phyloP scores from a whole-genome alignment of 2,329 filamentous ascomycete species.

The Coniosporium tulheliwenetii region DNA sequence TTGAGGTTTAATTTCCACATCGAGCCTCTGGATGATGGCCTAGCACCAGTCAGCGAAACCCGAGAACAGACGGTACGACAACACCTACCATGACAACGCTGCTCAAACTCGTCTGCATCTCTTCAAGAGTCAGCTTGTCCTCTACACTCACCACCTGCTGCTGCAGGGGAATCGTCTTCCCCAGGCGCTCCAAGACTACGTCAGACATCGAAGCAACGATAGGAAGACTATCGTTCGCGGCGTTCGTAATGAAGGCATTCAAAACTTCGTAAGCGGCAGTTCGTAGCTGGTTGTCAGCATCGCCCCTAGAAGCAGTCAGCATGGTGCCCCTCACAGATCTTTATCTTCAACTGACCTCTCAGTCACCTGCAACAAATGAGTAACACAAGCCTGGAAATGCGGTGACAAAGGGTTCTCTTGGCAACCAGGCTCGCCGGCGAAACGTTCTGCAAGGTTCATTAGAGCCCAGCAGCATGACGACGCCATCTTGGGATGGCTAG shows the following conservation, averaged over 20 bases:
- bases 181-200: constrained; percentile 78
- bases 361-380: constrained; percentile 71
- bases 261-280: constrained; percentile 96
- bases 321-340: background rate
- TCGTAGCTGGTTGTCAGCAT: constrained; percentile 75
- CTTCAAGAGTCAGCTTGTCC: constrained; percentile 87
- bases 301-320: constrained; percentile 27
- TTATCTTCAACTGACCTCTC: constrained; percentile 37
- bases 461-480: constrained; percentile 97
- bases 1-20: constrained; percentile 79
- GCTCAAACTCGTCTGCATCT: constrained; percentile 92
- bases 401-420: constrained; percentile 69
- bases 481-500: constrained; percentile 90
- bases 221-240: constrained; percentile 69
- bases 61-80: constrained; percentile 2
- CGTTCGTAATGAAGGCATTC: constrained; percentile 83
- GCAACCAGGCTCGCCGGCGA: constrained; percentile 71
- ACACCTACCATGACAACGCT: constrained; percentile 58
- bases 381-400: constrained; percentile 86
- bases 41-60: constrained; percentile 8
- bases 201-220: constrained; percentile 71
- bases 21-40: constrained; percentile 78
- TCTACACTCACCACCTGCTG: constrained; percentile 91
- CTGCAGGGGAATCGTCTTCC: constrained; percentile 80
- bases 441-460: constrained; percentile 95